Percentiles rank a stretch among this genome's conserved stretches.
Conservation (phyloP, 352 stramenopile species). For the Thalassiosira pacifica region DNA sequence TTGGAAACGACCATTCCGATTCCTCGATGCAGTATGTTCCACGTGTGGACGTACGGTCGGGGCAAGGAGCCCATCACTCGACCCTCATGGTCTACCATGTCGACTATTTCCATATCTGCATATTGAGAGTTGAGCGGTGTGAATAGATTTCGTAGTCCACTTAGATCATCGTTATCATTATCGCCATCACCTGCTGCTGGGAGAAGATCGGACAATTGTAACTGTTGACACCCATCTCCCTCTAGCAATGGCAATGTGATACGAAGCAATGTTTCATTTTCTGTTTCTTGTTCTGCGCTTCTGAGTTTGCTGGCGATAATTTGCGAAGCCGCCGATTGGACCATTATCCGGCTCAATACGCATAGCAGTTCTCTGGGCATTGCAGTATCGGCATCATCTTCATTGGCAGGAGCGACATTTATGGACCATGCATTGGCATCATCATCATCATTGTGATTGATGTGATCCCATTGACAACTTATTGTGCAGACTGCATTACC, state of each 20-base stretch:
- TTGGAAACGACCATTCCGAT: slow-evolving; percentile 79
- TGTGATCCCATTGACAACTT: slow-evolving; percentile 41
- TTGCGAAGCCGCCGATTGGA: slow-evolving; percentile 30
- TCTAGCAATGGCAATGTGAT: slow-evolving; percentile 43
- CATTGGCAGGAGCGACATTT: neutral
- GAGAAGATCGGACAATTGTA: too few species aligned
- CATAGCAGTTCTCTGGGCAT: slow-evolving; percentile 45
- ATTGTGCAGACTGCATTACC: neutral
- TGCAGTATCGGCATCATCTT: neutral
- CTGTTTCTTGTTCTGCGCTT: neutral
- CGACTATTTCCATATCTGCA: slow-evolving; percentile 66
- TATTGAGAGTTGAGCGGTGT: slow-evolving; percentile 32
- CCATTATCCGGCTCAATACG: slow-evolving; percentile 49
- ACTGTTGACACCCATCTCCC: slow-evolving; percentile 31
- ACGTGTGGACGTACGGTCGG: slow-evolving; percentile 72
- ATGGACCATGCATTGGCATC: slow-evolving; percentile 41
- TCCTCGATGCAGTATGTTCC: slow-evolving; percentile 82
- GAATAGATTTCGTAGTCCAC: slow-evolving; percentile 35
- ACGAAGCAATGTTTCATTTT: slow-evolving; percentile 29
- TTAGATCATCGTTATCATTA: too few species aligned
- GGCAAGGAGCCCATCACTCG: slow-evolving; percentile 70
- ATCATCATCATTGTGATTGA: neutral
- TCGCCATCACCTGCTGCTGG: too few species aligned
- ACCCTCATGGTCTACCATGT: slow-evolving; percentile 71
- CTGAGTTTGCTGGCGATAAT: too few species aligned